Evolutionary conservation across 306 rosid species (phyloP).

Genomic region (Luffa aegyptiaca): DNA sequence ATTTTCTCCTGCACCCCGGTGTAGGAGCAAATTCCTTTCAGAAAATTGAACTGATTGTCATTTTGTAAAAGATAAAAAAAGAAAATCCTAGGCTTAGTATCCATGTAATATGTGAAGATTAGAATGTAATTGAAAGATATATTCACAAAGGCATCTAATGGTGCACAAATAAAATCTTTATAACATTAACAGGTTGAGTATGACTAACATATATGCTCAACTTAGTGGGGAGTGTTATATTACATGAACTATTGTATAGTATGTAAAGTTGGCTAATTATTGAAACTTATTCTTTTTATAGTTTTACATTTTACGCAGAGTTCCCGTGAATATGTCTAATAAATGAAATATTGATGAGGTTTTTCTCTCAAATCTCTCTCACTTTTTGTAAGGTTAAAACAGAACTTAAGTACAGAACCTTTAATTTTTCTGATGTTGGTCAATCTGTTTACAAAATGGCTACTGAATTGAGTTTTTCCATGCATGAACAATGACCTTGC

Average conservation of each 20-base stretch:
- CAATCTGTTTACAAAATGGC: background rate
- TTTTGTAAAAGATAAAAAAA: too few relatives aligned
- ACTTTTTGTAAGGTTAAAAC: background rate
- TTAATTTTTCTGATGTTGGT: background rate
- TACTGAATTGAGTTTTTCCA: background rate
- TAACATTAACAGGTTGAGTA: background rate
- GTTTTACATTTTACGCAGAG: background rate
- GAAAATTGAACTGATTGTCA: background rate
- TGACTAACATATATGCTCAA: background rate
- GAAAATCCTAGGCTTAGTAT: too few relatives aligned
- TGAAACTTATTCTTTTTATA: background rate
- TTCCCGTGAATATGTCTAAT: background rate
- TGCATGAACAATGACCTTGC: background rate
- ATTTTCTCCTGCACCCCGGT: too few relatives aligned
- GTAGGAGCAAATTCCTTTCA: too few relatives aligned
- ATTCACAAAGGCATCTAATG: too few relatives aligned
- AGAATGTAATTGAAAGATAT: background rate
- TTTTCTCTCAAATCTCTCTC: background rate
- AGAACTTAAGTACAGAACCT: background rate
- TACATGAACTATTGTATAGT: background rate
- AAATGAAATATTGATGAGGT: background rate
- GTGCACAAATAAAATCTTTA: too few relatives aligned
- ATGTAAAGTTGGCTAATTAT: background rate
- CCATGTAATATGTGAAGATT: too few relatives aligned
- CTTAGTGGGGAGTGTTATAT: background rate